A percentile compares a stretch with the other conserved stretches of the same genome.
Evolutionary conservation across 2,329 filamentous ascomycete species (phyloP).

Genomic region (Talaromyces sp.): DNA sequence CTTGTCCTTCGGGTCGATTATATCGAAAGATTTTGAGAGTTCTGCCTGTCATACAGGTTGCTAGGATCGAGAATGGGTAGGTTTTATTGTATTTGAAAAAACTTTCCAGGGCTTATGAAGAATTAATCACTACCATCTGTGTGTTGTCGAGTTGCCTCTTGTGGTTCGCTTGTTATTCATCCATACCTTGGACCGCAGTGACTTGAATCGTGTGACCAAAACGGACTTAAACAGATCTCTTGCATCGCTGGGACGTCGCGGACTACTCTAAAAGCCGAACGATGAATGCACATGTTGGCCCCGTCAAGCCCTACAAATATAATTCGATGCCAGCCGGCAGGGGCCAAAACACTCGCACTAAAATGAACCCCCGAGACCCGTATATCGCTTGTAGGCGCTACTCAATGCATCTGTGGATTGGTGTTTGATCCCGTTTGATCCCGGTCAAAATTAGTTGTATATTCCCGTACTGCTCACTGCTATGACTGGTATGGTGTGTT

Average conservation of each 20-base stretch:
- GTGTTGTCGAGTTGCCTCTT: background rate
- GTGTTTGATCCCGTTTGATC: background rate
- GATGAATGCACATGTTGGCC: background rate
- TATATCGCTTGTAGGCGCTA: background rate
- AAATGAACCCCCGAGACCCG: background rate
- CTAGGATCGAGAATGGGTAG: background rate
- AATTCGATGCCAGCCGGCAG: background rate
- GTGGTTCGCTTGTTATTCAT: background rate
- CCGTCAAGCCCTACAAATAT: background rate
- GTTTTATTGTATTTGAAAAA: background rate
- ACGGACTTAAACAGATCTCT: background rate
- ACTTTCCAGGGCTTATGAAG: background rate
- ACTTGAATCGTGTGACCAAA: background rate
- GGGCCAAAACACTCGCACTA: background rate
- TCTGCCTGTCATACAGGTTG: background rate
- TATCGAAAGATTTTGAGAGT: background rate
- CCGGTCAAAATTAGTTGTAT: no score
- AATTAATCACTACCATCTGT: background rate
- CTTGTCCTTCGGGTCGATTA: background rate
- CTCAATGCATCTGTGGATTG: background rate
- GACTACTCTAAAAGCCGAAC: background rate
- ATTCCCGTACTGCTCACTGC: background rate
- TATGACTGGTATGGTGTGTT: background rate
- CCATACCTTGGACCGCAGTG: background rate
- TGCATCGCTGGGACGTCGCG: background rate